phyloP scores from a whole-genome alignment of 2,329 filamentous ascomycete species.

The Fusarium solani-melongenae region DNA sequence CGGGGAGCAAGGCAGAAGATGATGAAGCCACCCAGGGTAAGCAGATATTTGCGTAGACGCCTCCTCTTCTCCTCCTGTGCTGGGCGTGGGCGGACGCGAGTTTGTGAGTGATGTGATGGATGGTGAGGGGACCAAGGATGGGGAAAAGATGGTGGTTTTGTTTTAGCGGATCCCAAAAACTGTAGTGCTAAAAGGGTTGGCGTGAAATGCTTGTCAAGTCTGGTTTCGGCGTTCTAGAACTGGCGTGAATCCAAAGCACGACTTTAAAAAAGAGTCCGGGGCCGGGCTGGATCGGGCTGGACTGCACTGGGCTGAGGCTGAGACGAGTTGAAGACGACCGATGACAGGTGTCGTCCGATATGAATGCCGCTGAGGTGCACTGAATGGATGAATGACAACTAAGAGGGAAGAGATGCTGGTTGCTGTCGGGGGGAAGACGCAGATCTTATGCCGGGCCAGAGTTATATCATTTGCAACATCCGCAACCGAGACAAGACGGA shows the following conservation, averaged over 20 bases:
- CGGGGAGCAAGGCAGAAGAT: conserved; percentile 17
- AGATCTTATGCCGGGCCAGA: neutral
- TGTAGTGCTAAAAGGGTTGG: conserved; percentile 26
- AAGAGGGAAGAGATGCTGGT: neutral
- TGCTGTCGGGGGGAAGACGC: neutral
- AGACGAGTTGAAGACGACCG: conserved; percentile 17
- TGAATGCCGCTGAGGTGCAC: neutral
- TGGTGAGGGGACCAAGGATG: neutral
- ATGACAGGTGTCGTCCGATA: neutral
- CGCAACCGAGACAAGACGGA: conserved; percentile 2
- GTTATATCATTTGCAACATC: conserved; percentile 12
- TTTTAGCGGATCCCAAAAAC: conserved; percentile 20
- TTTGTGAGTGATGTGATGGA: neutral
- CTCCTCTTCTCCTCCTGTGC: conserved; percentile 8
- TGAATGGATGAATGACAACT: neutral
- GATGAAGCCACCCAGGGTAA: conserved; percentile 18
- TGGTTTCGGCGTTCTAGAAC: conserved; percentile 36
- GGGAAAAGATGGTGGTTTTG: conserved; percentile 19
- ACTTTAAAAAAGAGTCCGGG: conserved; percentile 24
- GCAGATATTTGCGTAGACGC: conserved; percentile 13
- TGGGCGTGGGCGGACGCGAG: neutral
- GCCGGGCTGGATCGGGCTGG: conserved; percentile 36
- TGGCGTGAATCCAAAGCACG: conserved; percentile 27
- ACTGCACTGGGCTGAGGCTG: conserved; percentile 14
- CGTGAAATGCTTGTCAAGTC: conserved; percentile 28